phyloP scores from a whole-genome alignment of 805 yeast species.

The Scheffersomyces stipitis region DNA sequence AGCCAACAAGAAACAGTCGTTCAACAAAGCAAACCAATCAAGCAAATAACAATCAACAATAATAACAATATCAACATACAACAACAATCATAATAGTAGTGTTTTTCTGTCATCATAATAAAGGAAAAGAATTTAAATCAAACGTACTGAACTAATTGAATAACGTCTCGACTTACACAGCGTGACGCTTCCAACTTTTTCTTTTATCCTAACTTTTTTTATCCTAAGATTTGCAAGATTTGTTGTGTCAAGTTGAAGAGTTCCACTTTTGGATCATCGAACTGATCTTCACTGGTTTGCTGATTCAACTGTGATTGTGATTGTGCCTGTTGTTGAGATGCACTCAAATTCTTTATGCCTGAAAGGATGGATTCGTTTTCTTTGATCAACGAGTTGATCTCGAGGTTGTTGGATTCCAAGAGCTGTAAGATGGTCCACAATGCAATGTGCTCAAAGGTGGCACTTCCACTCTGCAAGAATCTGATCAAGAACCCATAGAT shows the following conservation, averaged over 20 bases:
- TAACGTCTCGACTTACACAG: no score
- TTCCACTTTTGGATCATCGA: slow-evolving; percentile 64
- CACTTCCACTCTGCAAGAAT: slow-evolving; percentile 79
- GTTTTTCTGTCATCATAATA: no score
- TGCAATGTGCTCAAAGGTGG: slow-evolving; percentile 97
- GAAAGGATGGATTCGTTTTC: slow-evolving; percentile 53
- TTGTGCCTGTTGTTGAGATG: slow-evolving; percentile 35
- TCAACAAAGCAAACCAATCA: no score
- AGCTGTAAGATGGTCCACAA: slow-evolving; percentile 94
- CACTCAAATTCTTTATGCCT: slow-evolving; percentile 51
- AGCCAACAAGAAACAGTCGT: no score
- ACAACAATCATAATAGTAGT: no score
- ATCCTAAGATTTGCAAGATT: slow-evolving; percentile 55
- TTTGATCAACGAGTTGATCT: slow-evolving; percentile 56
- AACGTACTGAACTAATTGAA: no score
- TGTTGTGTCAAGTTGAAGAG: slow-evolving; percentile 67
- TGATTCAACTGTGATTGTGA: slow-evolving; percentile 20
- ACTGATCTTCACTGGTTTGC: slow-evolving; percentile 29
- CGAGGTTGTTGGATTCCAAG: slow-evolving; percentile 78
- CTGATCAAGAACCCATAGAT: slow-evolving; percentile 78
- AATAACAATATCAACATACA: no score
- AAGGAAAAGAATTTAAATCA: no score
- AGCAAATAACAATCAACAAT: no score
- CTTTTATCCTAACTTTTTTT: no score
- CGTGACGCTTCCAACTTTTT: no score